Evolutionary conservation across 768 basidiomycete species (phyloP).

Genomic region (Termitomyces titanicus): DNA sequence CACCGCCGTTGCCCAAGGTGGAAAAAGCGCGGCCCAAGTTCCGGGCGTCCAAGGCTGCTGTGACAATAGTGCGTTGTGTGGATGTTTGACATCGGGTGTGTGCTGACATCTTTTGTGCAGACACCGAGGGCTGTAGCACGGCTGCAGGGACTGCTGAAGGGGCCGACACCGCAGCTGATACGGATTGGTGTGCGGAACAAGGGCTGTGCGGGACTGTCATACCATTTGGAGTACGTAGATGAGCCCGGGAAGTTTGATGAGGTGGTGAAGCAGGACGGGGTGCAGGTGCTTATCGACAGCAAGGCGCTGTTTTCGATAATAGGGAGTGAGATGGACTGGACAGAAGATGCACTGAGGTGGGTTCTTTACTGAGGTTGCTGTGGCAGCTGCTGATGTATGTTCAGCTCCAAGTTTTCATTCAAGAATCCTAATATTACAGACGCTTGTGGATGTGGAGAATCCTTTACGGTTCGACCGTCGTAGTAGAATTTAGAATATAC

Average conservation of each 20-base stretch:
- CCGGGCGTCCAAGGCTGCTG: slow-evolving; percentile 71
- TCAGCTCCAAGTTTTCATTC: slow-evolving; percentile 76
- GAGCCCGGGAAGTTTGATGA: slow-evolving; percentile 91
- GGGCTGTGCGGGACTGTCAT: slow-evolving; percentile 86
- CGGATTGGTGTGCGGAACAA: slow-evolving; percentile 96
- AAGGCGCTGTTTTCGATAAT: slow-evolving; percentile 98
- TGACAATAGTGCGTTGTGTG: slow-evolving; percentile 58
- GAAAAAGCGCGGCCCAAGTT: slow-evolving; percentile 64
- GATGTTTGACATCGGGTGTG: neutral
- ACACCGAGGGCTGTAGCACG: slow-evolving; percentile 75
- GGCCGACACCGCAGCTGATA: slow-evolving; percentile 87
- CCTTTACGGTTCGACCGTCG: slow-evolving; percentile 63
- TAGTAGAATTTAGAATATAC: neutral
- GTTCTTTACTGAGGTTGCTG: slow-evolving; percentile 7
- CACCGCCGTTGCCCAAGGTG: slow-evolving; percentile 64
- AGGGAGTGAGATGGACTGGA: slow-evolving; percentile 99
- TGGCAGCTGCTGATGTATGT: neutral
- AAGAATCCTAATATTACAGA: slow-evolving; percentile 94
- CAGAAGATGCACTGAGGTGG: slow-evolving; percentile 84
- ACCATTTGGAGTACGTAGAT: slow-evolving; percentile 95
- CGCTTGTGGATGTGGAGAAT: slow-evolving; percentile 93
- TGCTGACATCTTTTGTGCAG: slow-evolving; percentile 35
- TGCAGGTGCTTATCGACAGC: slow-evolving; percentile 90
- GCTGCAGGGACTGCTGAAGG: slow-evolving; percentile 67
- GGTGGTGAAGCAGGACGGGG: slow-evolving; percentile 93